Conservation (phyloP, 2,329 filamentous ascomycete genomes). For the Kalmusia sp. region DNA sequence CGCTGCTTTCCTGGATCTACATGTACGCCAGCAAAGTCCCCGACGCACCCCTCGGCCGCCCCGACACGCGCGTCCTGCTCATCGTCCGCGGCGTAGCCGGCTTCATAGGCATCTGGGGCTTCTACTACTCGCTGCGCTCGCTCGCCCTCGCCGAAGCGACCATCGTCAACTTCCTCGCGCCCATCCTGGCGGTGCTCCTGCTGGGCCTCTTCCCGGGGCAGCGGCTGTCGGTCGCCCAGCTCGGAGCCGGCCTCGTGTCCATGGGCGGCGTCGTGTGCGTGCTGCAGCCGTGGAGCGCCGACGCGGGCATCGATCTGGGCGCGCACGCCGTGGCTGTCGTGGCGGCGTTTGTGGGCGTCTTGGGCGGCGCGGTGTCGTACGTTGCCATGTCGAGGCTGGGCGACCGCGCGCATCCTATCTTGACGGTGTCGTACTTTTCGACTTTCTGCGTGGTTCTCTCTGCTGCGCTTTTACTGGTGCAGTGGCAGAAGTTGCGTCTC, state of each 20-base stretch:
- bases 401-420: neutral
- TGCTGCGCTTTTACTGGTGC: neutral
- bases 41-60: neutral
- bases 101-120: constrained; percentile 3
- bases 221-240: neutral
- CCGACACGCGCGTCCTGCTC: neutral
- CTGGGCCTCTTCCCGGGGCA: neutral
- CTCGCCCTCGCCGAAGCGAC: neutral
- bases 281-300: neutral
- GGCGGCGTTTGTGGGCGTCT: neutral
- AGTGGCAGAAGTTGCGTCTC: neutral
- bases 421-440: neutral
- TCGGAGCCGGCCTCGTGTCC: neutral
- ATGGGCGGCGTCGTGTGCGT: constrained; percentile 2
- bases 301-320: neutral
- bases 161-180: constrained; percentile 2
- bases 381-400: neutral
- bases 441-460: neutral
- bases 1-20: neutral
- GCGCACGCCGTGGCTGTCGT: neutral
- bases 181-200: neutral
- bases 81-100: constrained; percentile 1
- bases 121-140: constrained; percentile 2
- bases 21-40: neutral
- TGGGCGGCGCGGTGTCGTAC: neutral